Percentiles rank a stretch among this genome's conserved stretches.
Evolutionary conservation across 2,329 filamentous ascomycete genomes (phyloP).

Genomic region (Alternaria longipes): DNA sequence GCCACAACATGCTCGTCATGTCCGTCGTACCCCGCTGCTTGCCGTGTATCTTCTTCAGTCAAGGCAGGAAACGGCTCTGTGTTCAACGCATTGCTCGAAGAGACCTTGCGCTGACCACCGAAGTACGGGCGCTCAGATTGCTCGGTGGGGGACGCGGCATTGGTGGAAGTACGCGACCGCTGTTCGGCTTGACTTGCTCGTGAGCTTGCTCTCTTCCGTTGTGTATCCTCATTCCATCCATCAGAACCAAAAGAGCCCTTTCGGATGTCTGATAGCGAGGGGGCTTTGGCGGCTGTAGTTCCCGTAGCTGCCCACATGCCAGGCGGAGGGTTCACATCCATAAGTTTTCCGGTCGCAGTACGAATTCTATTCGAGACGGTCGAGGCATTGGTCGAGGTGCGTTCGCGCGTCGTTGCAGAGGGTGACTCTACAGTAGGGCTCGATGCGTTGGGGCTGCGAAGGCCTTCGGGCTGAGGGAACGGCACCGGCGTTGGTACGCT

Average conservation of each 20-base stretch:
- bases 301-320: conserved; percentile 59
- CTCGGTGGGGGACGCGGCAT: conserved; percentile 17
- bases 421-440: conserved; percentile 25
- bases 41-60: conserved; percentile 37
- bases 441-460: conserved; percentile 19
- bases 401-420: conserved; percentile 24
- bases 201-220: conserved; percentile 38
- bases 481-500: conserved; percentile 38
- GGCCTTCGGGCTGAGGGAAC: conserved; percentile 36
- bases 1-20: conserved; percentile 21
- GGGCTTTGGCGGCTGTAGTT: conserved; percentile 52
- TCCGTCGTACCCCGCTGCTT: conserved; percentile 6
- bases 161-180: conserved; percentile 16
- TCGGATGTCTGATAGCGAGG: conserved; percentile 55
- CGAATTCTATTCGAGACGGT: conserved; percentile 44
- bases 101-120: conserved; percentile 16
- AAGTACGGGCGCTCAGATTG: conserved; percentile 10
- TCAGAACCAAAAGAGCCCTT: conserved; percentile 46
- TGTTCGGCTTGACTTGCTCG: conserved; percentile 37
- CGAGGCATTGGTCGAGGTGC: conserved; percentile 47
- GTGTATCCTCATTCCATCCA: conserved; percentile 46
- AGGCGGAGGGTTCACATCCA: conserved; percentile 50
- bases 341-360: conserved; percentile 49
- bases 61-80: conserved; percentile 43
- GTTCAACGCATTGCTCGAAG: conserved; percentile 25